A percentile compares a stretch with the other conserved stretches of the same genome.
These are phyloP conservation scores for Trichaptum fuscoviolaceum DNA, from an alignment of 768 basidiomycete species.

Conservation along the genomic window DNA sequence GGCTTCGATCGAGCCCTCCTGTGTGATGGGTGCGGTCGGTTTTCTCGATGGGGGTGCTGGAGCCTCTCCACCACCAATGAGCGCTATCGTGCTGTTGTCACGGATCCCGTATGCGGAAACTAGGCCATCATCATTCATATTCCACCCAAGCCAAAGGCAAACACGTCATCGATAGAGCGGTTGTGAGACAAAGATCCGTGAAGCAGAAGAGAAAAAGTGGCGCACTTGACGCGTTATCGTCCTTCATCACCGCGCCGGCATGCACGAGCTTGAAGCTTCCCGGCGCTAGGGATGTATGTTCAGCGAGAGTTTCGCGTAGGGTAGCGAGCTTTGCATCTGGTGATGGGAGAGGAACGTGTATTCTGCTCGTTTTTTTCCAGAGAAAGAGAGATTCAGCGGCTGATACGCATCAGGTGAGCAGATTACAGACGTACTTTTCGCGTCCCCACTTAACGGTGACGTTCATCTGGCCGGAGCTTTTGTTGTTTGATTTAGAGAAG, in stretches of 20 bases:
- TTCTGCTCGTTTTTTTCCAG: conserved; percentile 23
- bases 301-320: conserved; percentile 59
- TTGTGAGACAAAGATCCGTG: conserved; percentile 8
- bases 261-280: conserved; percentile 82
- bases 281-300: conserved; percentile 66
- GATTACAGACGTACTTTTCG: conserved; percentile 29
- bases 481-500: conserved; percentile 15
- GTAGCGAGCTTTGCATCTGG: conserved; percentile 51
- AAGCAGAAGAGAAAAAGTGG: conserved; percentile 16
- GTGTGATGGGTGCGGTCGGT: conserved; percentile 23
- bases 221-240: conserved; percentile 62
- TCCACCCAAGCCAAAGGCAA: background rate
- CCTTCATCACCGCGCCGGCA: conserved; percentile 87
- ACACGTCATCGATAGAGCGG: conserved; percentile 2
- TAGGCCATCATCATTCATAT: conserved; percentile 21
- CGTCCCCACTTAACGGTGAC: conserved; percentile 46
- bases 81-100: conserved; percentile 60
- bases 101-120: conserved; percentile 75
- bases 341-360: conserved; percentile 52
- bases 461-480: conserved; percentile 23
- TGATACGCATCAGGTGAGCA: background rate
- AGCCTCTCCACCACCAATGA: conserved; percentile 48
- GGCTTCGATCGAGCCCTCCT: conserved; percentile 28
- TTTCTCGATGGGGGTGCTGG: conserved; percentile 20
- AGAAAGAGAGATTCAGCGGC: conserved; percentile 8